phyloP scores from a whole-genome alignment of 1,284 basidiomycete genomes.

The Apiotrichum montevideense region DNA sequence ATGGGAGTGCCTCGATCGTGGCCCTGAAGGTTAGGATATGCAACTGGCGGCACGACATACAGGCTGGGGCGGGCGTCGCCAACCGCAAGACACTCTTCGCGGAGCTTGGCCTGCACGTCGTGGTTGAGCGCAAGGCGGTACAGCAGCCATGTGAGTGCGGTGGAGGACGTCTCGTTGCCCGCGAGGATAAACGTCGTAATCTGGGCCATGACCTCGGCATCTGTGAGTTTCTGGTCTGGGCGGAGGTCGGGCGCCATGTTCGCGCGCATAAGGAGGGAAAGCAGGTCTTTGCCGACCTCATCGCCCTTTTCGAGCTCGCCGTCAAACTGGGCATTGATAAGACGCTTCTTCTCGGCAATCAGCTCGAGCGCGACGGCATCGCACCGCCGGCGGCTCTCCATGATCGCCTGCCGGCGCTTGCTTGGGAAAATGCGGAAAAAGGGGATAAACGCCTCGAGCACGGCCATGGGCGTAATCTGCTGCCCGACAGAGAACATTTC shows the following conservation, averaged over 20 bases:
- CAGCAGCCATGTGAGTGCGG: conserved; percentile 66
- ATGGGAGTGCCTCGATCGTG: conserved; percentile 50
- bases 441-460: conserved; percentile 60
- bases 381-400: background rate
- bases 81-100: conserved; percentile 54
- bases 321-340: background rate
- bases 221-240: conserved; percentile 56
- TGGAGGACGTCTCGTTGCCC: conserved; percentile 72
- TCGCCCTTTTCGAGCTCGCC: conserved; percentile 30
- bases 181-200: conserved; percentile 62
- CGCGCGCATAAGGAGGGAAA: conserved; percentile 56
- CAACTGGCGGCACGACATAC: background rate
- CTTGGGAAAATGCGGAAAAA: conserved; percentile 48
- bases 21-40: background rate
- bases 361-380: background rate
- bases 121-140: conserved; percentile 59
- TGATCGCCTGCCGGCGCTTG: background rate
- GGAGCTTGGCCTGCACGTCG: conserved; percentile 55
- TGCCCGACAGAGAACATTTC: conserved; percentile 28
- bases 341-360: background rate
- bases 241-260: conserved; percentile 56
- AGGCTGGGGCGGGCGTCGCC: conserved; percentile 35
- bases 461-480: conserved; percentile 52
- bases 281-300: conserved; percentile 50
- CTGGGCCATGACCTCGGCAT: conserved; percentile 63